Conservation (phyloP, 192 early-diverging fungal genomes). For the Allomyces javanicus region DNA sequence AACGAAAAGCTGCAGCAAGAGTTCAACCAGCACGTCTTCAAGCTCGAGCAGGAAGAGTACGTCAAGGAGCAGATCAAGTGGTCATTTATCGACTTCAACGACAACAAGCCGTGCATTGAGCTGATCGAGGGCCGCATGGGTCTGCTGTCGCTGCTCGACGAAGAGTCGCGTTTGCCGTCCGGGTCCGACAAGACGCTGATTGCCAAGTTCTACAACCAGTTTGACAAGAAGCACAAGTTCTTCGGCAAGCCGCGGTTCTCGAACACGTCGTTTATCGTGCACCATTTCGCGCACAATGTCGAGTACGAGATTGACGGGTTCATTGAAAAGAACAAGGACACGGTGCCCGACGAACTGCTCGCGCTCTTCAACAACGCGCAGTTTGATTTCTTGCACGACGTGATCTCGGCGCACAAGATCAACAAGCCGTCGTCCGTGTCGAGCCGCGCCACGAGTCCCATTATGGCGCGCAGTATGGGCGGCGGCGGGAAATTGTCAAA, state of each 20-base stretch:
- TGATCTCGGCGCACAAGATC: slow-evolving; percentile 21
- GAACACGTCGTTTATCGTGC: slow-evolving; percentile 69
- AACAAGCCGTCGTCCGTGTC: not conserved
- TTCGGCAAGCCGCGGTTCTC: slow-evolving; percentile 87
- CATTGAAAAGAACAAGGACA: slow-evolving; percentile 97
- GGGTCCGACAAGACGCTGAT: slow-evolving; percentile 69
- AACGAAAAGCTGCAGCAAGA: slow-evolving; percentile 99
- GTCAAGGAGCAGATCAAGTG: slow-evolving; percentile 88
- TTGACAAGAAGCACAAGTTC: slow-evolving; percentile 47
- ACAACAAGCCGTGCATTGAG: slow-evolving; percentile 97
- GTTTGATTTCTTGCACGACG: slow-evolving; percentile 63
- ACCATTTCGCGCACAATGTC: slow-evolving; percentile 90
- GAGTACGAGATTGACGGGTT: slow-evolving; percentile 85
- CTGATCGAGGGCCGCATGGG: slow-evolving; percentile 91
- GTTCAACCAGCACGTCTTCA: slow-evolving; percentile 97
- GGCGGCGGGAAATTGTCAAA: slow-evolving; percentile 35
- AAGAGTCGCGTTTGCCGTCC: slow-evolving; percentile 71
- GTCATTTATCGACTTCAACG: slow-evolving; percentile 97
- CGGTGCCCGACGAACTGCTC: slow-evolving; percentile 80
- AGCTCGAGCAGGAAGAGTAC: slow-evolving; percentile 97
- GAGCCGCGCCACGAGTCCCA: not conserved
- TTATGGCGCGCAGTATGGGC: not conserved
- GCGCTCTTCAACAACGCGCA: slow-evolving; percentile 51
- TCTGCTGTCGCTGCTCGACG: slow-evolving; percentile 86
- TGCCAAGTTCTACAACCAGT: slow-evolving; percentile 76